Evolutionary conservation across 208 protist genomes (phyloP).

Genomic region (Porcisia deanei): DNA sequence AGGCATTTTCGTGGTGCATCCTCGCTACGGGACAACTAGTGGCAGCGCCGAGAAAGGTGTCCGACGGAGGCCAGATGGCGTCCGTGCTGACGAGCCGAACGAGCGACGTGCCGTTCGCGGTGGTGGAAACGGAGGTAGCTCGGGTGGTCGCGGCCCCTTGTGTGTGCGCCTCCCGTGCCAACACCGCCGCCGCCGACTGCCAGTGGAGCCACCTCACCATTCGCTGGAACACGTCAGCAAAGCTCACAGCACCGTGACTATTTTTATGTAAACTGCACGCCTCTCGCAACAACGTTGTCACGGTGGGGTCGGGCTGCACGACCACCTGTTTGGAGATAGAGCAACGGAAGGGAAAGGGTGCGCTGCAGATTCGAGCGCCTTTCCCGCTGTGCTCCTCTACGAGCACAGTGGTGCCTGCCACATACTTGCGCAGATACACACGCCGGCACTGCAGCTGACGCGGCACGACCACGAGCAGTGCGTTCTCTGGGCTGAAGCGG

Average conservation of each 20-base stretch:
- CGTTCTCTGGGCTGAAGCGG: slow-evolving; percentile 65
- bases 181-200: slow-evolving; percentile 32
- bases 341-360: slow-evolving; percentile 56
- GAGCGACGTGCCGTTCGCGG: neutral
- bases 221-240: slow-evolving; percentile 45
- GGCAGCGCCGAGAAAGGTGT: neutral
- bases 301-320: slow-evolving; percentile 44
- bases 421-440: slow-evolving; percentile 54
- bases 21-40: neutral
- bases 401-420: slow-evolving; percentile 53
- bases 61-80: slow-evolving; percentile 14
- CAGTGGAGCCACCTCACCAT: slow-evolving; percentile 46
- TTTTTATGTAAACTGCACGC: slow-evolving; percentile 38
- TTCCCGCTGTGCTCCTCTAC: slow-evolving; percentile 48
- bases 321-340: slow-evolving; percentile 27
- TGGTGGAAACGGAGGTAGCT: neutral
- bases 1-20: neutral
- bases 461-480: slow-evolving; percentile 64
- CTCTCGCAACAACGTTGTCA: slow-evolving; percentile 48
- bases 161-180: slow-evolving; percentile 13
- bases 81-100: slow-evolving; percentile 10
- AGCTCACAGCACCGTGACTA: slow-evolving; percentile 33
- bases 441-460: slow-evolving; percentile 57
- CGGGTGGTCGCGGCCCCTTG: neutral
- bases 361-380: slow-evolving; percentile 29